Evolutionary conservation across 345 rosid species (phyloP).

Genomic region (Leavenworthia alabamica): DNA sequence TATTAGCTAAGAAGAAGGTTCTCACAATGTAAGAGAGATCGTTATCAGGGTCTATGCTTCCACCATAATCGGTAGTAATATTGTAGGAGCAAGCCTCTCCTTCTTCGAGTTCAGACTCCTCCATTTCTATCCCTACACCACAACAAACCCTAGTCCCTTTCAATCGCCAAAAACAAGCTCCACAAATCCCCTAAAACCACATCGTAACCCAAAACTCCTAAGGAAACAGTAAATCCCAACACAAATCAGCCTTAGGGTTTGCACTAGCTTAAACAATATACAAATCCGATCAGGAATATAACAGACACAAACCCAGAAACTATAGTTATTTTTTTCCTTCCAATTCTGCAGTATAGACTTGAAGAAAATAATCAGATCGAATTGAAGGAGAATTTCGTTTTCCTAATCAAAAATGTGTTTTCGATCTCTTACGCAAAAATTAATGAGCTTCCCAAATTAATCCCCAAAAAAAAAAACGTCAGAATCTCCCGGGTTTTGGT

Average conservation of each 20-base stretch:
- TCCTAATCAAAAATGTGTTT: conserved; percentile 9
- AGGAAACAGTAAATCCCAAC: too few relatives aligned
- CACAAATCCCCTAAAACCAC: not conserved
- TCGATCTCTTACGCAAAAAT: conserved; percentile 28
- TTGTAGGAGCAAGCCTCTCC: conserved; percentile 67
- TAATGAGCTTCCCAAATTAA: too few relatives aligned
- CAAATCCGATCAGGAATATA: conserved; percentile 15
- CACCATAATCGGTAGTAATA: conserved; percentile 42
- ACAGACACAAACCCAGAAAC: too few relatives aligned
- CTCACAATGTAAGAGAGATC: conserved; percentile 83
- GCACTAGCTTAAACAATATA: conserved; percentile 10
- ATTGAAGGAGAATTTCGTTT: not conserved
- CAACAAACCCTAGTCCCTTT: conserved; percentile 38
- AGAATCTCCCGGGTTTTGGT: too few relatives aligned
- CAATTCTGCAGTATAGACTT: not conserved
- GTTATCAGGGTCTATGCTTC: conserved; percentile 58
- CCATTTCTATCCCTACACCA: conserved; percentile 34
- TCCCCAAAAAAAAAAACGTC: too few relatives aligned
- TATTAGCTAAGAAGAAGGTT: not conserved
- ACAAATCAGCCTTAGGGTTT: not conserved
- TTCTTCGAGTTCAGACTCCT: conserved; percentile 66
- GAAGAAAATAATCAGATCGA: not conserved
- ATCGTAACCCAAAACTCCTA: not conserved
- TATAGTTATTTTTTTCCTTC: too few relatives aligned
- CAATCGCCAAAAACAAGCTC: conserved; percentile 15